Conservation (phyloP, 2,329 filamentous ascomycete species). For the Calonectria hawksworthii region DNA sequence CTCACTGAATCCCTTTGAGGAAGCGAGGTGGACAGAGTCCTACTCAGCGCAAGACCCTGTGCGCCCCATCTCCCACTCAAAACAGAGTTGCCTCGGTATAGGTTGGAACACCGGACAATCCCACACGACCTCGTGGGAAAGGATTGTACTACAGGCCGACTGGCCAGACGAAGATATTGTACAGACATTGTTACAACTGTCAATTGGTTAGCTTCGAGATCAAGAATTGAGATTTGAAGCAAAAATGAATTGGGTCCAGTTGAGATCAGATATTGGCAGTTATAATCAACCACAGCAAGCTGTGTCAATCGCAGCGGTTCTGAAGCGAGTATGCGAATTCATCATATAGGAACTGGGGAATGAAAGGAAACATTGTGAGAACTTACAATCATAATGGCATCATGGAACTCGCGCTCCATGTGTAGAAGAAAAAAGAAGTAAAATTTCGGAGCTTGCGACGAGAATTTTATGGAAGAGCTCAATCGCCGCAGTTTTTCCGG, state of each 20-base stretch:
- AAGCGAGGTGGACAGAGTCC: slow-evolving; percentile 41
- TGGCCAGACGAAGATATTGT: slow-evolving; percentile 54
- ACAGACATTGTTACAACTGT: slow-evolving; percentile 54
- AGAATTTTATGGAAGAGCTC: slow-evolving; percentile 38
- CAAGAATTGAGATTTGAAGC: slow-evolving; percentile 19
- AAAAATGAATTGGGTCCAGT: slow-evolving; percentile 28
- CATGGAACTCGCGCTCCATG: slow-evolving; percentile 50
- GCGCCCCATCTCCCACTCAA: slow-evolving; percentile 28
- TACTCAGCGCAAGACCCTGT: slow-evolving; percentile 21
- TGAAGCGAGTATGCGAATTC: slow-evolving; percentile 60
- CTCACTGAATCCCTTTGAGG: slow-evolving; percentile 24
- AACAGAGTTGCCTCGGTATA: slow-evolving; percentile 27
- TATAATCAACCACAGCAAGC: slow-evolving; percentile 60
- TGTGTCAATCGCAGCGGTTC: slow-evolving; percentile 66
- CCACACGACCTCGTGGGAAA: slow-evolving; percentile 27
- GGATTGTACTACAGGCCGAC: slow-evolving; percentile 45
- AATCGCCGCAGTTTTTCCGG: slow-evolving; percentile 41
- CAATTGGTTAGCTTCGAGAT: slow-evolving; percentile 38
- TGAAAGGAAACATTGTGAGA: neutral
- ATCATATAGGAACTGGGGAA: slow-evolving; percentile 52
- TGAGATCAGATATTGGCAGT: slow-evolving; percentile 56
- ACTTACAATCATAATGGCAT: slow-evolving; percentile 57
- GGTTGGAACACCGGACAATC: slow-evolving; percentile 29
- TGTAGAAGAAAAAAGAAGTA: slow-evolving; percentile 29
- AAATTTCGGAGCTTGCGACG: slow-evolving; percentile 19